Conservation (phyloP, 306 rosid species). For the Malus domestica region DNA sequence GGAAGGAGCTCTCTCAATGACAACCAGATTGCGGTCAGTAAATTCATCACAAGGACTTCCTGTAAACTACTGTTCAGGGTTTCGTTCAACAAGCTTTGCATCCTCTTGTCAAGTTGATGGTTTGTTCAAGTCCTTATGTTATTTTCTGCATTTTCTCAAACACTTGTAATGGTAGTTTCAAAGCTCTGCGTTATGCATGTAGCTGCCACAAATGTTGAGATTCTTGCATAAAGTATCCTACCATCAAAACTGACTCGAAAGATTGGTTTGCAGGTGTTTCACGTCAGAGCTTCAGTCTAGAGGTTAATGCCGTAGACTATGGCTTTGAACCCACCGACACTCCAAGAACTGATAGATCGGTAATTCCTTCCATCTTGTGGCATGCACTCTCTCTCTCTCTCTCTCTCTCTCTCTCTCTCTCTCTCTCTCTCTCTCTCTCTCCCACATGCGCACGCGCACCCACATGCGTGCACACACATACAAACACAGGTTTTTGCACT, state of each 20-base stretch:
- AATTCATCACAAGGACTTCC: conserved; percentile 63
- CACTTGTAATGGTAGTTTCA: neutral
- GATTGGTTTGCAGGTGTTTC: conserved; percentile 65
- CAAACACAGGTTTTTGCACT: neutral
- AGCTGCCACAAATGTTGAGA: conserved; percentile 15
- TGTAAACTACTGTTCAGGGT: conserved; percentile 93
- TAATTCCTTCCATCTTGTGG: conserved; percentile 16
- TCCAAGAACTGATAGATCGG: conserved; percentile 98
- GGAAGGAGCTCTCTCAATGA: conserved; percentile 97
- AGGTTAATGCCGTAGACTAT: conserved; percentile 77
- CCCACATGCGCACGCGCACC: neutral
- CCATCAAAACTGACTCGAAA: conserved; percentile 6
- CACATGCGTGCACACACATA: neutral
- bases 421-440: neutral
- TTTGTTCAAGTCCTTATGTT: conserved; percentile 31
- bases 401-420: neutral
- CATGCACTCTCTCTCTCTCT: neutral
- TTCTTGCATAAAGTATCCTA: conserved; percentile 1
- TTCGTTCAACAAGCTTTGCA: conserved; percentile 39
- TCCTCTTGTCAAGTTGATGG: conserved; percentile 61
- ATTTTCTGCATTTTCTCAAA: neutral
- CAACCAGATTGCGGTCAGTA: conserved; percentile 69
- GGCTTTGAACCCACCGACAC: conserved; percentile 88
- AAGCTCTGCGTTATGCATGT: neutral
- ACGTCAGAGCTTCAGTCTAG: conserved; percentile 70